Percentiles rank a stretch among this genome's conserved stretches.
These are phyloP conservation scores for Candida sanyaensis DNA, from an alignment of 1,139 yeast species.

Conservation along the genomic window DNA sequence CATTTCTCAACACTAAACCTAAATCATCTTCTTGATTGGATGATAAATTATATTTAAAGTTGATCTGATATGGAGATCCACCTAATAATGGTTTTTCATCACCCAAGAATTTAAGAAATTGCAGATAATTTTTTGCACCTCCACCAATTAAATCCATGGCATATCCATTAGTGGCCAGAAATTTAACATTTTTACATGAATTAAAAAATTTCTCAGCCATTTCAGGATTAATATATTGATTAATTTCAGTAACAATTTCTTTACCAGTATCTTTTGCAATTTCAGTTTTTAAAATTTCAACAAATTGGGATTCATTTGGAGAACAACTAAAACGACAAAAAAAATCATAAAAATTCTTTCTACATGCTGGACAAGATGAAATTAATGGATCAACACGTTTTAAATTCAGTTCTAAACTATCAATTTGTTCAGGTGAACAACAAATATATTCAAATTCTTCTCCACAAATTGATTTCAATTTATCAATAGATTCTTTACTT, in stretches of 20 bases:
- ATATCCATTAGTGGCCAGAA: constrained; percentile 91
- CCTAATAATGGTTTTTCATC: constrained; percentile 93
- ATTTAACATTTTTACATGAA: constrained; percentile 87
- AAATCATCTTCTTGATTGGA: constrained; percentile 14
- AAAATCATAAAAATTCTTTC: constrained; percentile 77
- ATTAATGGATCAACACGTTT: constrained; percentile 78
- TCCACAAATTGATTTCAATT: constrained; percentile 60
- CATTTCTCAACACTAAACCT: constrained; percentile 27
- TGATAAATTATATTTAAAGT: constrained; percentile 54
- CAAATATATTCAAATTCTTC: constrained; percentile 53
- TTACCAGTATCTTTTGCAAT: constrained; percentile 52
- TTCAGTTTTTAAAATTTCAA: constrained; percentile 61
- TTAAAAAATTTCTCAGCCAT: constrained; percentile 71
- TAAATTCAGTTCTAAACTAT: constrained; percentile 48
- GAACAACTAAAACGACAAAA: constrained; percentile 93
- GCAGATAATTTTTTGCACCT: constrained; percentile 74
- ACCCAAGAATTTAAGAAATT: constrained; percentile 84
- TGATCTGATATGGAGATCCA: constrained; percentile 94
- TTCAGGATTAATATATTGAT: constrained; percentile 57
- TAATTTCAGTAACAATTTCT: constrained; percentile 70
- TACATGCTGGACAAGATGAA: constrained; percentile 94
- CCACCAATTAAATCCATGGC: constrained; percentile 98
- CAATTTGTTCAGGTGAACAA: constrained; percentile 40
- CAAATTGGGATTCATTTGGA: constrained; percentile 77
- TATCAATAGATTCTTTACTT: constrained; percentile 41